A percentile compares a stretch with the other conserved stretches of the same genome.
phyloP scores from a whole-genome alignment of 2,329 filamentous ascomycete species.

The Penicillium sp. region DNA sequence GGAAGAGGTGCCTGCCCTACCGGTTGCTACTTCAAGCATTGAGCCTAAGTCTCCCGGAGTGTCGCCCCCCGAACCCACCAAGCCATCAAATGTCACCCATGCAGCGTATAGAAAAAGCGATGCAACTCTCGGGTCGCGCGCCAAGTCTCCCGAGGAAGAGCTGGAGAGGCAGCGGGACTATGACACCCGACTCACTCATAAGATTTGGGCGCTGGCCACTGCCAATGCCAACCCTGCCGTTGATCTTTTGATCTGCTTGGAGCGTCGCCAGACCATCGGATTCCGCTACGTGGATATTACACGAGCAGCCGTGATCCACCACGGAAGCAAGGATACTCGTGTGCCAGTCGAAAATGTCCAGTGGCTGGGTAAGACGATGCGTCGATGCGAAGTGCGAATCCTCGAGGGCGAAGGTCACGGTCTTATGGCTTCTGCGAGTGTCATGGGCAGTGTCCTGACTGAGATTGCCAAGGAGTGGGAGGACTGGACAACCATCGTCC shows the following conservation, averaged over 20 bases:
- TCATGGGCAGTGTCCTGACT: slow-evolving; percentile 93
- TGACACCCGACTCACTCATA: slow-evolving; percentile 84
- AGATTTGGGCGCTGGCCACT: slow-evolving; percentile 93
- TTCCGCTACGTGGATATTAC: slow-evolving; percentile 98
- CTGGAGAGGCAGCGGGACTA: slow-evolving; percentile 60
- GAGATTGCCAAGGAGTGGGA: slow-evolving; percentile 96
- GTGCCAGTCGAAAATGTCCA: slow-evolving; percentile 94
- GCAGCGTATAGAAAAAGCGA: slow-evolving; percentile 29
- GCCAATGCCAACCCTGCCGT: slow-evolving; percentile 91
- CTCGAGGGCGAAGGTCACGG: slow-evolving; percentile 93
- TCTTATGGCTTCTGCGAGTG: slow-evolving; percentile 88
- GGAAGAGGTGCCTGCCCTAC: slow-evolving; percentile 58
- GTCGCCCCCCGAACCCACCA: slow-evolving; percentile 23
- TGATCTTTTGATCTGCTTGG: slow-evolving; percentile 89
- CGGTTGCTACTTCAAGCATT: slow-evolving; percentile 34
- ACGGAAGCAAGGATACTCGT: slow-evolving; percentile 86
- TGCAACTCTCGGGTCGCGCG: slow-evolving; percentile 31
- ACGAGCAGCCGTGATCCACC: slow-evolving; percentile 88
- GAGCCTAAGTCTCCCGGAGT: slow-evolving; percentile 29
- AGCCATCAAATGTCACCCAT: slow-evolving; percentile 27
- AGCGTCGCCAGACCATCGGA: slow-evolving; percentile 87
- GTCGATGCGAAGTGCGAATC: slow-evolving; percentile 86
- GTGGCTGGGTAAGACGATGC: slow-evolving; percentile 95
- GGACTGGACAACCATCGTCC: slow-evolving; percentile 72
- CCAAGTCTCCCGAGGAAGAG: slow-evolving; percentile 36